Evolutionary conservation across 805 yeast species (phyloP), one percentile per base, ranked within the genome.

Genomic region (Myxozyma mucilagina): DNA sequence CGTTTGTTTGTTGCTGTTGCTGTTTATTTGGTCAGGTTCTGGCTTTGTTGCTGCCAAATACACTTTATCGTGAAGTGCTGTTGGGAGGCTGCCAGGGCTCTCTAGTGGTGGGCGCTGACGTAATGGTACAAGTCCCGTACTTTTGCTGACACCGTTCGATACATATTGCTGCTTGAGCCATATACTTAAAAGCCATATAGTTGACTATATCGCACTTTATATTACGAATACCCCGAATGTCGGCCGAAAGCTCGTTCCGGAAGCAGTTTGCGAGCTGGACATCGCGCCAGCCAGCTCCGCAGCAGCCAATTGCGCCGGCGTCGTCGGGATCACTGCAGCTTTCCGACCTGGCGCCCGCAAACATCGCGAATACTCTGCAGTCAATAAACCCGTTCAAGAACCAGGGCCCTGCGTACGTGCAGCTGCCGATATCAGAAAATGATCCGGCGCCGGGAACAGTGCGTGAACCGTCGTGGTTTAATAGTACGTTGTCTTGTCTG

Each of bases 401-500:
- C 9, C 44, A 34, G 13, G 55, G 59, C 5, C 44, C 43, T n/a
- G 54, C 47, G 14, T 89, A 88, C 71, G 79, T 80, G 47, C 77
- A 86, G 51, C 75, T 89, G 36, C 96, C 96, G 0, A 71, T 86
- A 24, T 80, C 84, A 43, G 83, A 82, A 65, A 80, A 79, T 57
- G 86, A 82, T 60, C 67, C 80, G 1, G 76, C 74, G 20, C 73
- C 69, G 16, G 75, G 69, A 20, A 74, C 72, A 50, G 80, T 81
- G 67, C 65, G 55, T 50, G 64, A 89, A 68, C 96, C 96, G 0
- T 75, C 84, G 24, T 89, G 96, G 96, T 88, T 87, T 69, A 79
- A 78, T 59, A 59, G 69, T 66, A 57, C 18, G 69, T 56, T 11
- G 9, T n/a, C 49, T n/a, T n/a, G 53, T 16, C 13, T 20, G 47